Evolutionary conservation across 1,284 basidiomycete genomes (phyloP).

Genomic region (Moniliella sp.): DNA sequence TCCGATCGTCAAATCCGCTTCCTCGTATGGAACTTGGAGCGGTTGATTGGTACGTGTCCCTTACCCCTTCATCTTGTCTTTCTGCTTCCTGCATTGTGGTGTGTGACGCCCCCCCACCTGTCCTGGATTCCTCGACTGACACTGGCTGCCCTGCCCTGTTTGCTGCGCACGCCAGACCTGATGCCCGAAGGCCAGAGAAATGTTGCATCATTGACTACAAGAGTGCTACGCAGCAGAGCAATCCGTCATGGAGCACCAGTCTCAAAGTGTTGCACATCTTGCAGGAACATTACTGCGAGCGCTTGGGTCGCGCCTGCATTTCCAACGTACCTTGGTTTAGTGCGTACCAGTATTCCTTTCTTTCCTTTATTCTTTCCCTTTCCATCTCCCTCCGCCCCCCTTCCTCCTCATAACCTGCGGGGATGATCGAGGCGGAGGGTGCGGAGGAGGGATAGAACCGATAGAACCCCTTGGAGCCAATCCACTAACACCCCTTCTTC

Average conservation of each 20-base stretch:
- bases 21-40: conserved; percentile 26
- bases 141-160: too few species aligned
- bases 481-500: conserved; percentile 1
- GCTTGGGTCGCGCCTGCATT: conserved; percentile 61
- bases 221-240: conserved; percentile 10
- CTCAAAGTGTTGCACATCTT: conserved; percentile 43
- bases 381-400: too few species aligned
- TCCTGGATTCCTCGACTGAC: too few species aligned
- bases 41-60: too few species aligned
- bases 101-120: too few species aligned
- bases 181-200: conserved; percentile 19
- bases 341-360: too few species aligned
- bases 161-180: too few species aligned
- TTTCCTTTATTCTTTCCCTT: too few species aligned
- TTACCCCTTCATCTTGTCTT: too few species aligned
- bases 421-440: too few species aligned
- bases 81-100: too few species aligned
- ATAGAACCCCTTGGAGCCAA: background rate
- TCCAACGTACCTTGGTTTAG: conserved; percentile 49
- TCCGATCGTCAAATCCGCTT: conserved; percentile 19
- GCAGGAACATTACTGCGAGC: conserved; percentile 75
- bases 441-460: conserved; percentile 1
- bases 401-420: too few species aligned
- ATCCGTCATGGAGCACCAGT: conserved; percentile 13
- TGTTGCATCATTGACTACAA: conserved; percentile 21